Base-by-base conservation (phyloP, 495 filamentous ascomycete genomes). In the Xylaria curta region DNA sequence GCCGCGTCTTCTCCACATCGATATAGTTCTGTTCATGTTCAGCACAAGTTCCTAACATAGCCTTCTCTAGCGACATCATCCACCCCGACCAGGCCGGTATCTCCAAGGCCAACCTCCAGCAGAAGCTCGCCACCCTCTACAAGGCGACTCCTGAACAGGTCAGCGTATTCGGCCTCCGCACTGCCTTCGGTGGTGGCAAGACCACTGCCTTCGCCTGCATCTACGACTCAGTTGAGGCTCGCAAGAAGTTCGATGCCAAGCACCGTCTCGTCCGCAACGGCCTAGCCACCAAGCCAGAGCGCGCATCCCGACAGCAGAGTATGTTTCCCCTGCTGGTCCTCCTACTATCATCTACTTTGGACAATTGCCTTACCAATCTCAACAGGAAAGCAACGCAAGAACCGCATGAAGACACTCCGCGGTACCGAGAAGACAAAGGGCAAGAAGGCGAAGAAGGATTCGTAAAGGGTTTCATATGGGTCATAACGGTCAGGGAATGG, bases 171-270 rank as follows among this genome's bases (percentile, higher is more conserved):
- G 97, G 97, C 74, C 94, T 99, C 86, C 93, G 93, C 81, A 99
- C 97, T 66, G 95, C 98, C 84, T 99, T 92, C 84, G 97, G 97
- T 93, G 97, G 97, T 82, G 97, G 97, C 86, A 99, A 98, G 92
- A 96, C 92, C 85, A 98, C 95, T 71, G 97, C 97, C 78, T 99
- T 99, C 85, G 97, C 94, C 73, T 92, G 98, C 75, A 89, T 99
- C 87, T 99, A 99, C 89, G 97, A 99, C 83, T 95, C 92, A 76
- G 86, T 88, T 76, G 97, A 98, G 89, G 93, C 93, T 77, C 89
- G 98, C 90, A 98, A 98, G 93, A 97, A 98, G 87, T 99, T 98
- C 85, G 97, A 99, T 92, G 97, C 97, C 77, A 92, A 92, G 85
- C 98, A 97, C 91, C 90, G 96, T 83, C 89, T 97, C 71, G 90